Conservation (phyloP, 2,329 filamentous ascomycete genomes). For the Cladosporium phlei region DNA sequence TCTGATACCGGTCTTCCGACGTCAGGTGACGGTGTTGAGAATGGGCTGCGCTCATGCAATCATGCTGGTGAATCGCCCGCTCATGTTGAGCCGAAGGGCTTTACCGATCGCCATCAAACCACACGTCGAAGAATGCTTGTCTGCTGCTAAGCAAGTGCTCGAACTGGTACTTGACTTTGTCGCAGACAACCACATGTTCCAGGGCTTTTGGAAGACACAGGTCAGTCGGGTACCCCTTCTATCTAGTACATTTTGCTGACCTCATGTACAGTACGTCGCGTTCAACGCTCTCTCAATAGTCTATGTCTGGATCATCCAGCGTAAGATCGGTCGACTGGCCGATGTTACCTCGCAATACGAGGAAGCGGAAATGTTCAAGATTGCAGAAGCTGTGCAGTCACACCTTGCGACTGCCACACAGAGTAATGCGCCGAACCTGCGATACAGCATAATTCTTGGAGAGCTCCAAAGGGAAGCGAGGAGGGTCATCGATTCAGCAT, state of each 20-base stretch:
- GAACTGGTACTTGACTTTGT: conserved; percentile 42
- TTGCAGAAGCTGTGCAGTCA: conserved; percentile 45
- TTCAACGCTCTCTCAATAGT: conserved; percentile 53
- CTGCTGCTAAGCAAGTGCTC: conserved; percentile 44
- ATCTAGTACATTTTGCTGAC: not conserved
- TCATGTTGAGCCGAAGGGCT: conserved; percentile 40
- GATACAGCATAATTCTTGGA: conserved; percentile 52
- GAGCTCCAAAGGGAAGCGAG: conserved; percentile 44
- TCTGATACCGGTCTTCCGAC: conserved; percentile 47
- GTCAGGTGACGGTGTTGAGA: conserved; percentile 51
- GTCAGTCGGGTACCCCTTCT: not conserved
- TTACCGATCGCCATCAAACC: conserved; percentile 25
- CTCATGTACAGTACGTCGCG: conserved; percentile 44
- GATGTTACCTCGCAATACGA: conserved; percentile 13
- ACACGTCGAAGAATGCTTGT: conserved; percentile 44
- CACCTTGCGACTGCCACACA: conserved; percentile 40
- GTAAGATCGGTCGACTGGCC: conserved; percentile 21
- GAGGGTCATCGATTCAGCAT: conserved; percentile 21
- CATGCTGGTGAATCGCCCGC: conserved; percentile 53
- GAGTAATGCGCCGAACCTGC: conserved; percentile 41
- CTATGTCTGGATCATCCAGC: conserved; percentile 52
- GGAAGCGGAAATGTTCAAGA: conserved; percentile 33
- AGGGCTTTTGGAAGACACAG: conserved; percentile 48
- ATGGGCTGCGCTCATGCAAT: conserved; percentile 53
- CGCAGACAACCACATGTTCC: conserved; percentile 38